These are phyloP conservation scores for Cercospora zeina DNA, from an alignment of 2,329 filamentous ascomycete genomes.

Conservation along the genomic window DNA sequence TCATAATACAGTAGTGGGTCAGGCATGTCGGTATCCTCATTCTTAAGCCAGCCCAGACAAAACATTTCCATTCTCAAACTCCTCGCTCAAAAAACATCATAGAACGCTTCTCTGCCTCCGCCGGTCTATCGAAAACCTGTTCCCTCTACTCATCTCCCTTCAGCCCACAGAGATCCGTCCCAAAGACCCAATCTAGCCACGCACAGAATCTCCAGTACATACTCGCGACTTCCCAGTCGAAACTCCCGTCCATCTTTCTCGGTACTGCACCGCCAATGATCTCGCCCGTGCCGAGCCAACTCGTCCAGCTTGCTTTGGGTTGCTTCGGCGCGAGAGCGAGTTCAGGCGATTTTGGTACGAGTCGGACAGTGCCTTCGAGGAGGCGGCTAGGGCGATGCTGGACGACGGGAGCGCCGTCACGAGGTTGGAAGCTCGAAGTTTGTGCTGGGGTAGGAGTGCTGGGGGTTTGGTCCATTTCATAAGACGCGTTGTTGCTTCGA, in stretches of 20 bases:
- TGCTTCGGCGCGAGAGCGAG: slow-evolving; percentile 52
- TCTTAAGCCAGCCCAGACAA: background rate
- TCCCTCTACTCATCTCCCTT: slow-evolving; percentile 46
- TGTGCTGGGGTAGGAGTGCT: slow-evolving; percentile 15
- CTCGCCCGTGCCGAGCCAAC: slow-evolving; percentile 48
- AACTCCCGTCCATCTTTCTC: slow-evolving; percentile 68
- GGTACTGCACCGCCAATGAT: slow-evolving; percentile 77
- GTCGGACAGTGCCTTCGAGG: slow-evolving; percentile 13
- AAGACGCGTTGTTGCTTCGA: background rate
- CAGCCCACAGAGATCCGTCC: slow-evolving; percentile 62
- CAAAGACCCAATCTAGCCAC: slow-evolving; percentile 56
- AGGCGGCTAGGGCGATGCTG: slow-evolving; percentile 13
- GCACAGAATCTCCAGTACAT: slow-evolving; percentile 63
- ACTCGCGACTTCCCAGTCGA: slow-evolving; percentile 69
- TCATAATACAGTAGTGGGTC: background rate
- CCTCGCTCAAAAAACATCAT: background rate
- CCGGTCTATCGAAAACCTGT: background rate
- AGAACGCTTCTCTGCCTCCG: background rate
- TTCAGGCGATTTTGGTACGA: slow-evolving; percentile 37
- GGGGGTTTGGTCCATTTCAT: slow-evolving; percentile 6
- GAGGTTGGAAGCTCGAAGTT: slow-evolving; percentile 10
- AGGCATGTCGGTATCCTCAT: background rate
- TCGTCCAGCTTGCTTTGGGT: slow-evolving; percentile 36
- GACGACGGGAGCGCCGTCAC: slow-evolving; percentile 4
- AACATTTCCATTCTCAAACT: background rate